Evolutionary conservation across 306 rosid species (phyloP).

Genomic region (Neltuma alba): DNA sequence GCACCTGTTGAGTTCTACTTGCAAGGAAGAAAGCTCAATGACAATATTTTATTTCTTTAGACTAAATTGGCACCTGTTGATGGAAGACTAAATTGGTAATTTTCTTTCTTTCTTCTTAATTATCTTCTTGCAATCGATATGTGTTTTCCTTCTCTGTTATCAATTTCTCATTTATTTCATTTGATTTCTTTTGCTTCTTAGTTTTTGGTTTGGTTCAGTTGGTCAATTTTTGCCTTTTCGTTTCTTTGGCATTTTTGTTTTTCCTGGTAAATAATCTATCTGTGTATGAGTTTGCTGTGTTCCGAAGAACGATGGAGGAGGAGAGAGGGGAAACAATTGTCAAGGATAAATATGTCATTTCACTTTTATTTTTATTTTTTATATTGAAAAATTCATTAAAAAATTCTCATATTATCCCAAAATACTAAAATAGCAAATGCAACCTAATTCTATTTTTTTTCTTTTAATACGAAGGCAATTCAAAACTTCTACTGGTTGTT

Average conservation of each 20-base stretch:
- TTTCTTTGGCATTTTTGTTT: too few relatives aligned
- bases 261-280: not conserved
- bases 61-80: not conserved
- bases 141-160: not conserved
- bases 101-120: not conserved
- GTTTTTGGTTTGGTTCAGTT: not conserved
- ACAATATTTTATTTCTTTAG: not conserved
- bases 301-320: not conserved
- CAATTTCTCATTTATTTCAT: not conserved
- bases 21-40: not conserved
- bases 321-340: not conserved
- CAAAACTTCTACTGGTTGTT: not conserved
- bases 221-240: not conserved
- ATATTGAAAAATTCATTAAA: too few relatives aligned
- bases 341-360: not conserved
- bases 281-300: not conserved
- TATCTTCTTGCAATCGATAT: too few relatives aligned
- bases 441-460: too few relatives aligned
- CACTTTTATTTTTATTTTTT: too few relatives aligned
- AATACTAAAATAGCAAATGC: too few relatives aligned
- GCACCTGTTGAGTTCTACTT: too few relatives aligned
- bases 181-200: too few relatives aligned
- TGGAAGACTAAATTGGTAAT: not conserved
- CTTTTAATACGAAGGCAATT: too few relatives aligned
- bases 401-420: too few relatives aligned